phyloP scores from a whole-genome alignment of 2,329 filamentous ascomycete genomes.

The Colletotrichum sp. region DNA sequence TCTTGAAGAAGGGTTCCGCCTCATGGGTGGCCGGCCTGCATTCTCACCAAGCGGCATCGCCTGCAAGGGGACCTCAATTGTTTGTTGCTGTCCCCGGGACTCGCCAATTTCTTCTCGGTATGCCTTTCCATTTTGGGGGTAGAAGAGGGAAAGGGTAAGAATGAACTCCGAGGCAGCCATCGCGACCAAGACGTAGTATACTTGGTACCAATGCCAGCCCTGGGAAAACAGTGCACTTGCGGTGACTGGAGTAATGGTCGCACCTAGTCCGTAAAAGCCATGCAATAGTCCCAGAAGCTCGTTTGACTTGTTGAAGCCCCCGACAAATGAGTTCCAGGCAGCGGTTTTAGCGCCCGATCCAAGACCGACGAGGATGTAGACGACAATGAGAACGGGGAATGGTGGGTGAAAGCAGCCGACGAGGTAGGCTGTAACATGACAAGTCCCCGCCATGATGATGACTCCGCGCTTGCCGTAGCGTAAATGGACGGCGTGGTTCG shows the following conservation, averaged over 20 bases:
- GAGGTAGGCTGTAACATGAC: conserved; percentile 69
- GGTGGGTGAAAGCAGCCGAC: conserved; percentile 71
- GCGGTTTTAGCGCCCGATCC: conserved; percentile 38
- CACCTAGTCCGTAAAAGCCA: conserved; percentile 74
- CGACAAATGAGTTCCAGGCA: neutral
- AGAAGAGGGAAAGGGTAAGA: conserved; percentile 46
- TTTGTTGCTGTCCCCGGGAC: neutral
- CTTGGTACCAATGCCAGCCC: conserved; percentile 69
- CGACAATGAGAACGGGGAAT: conserved; percentile 68
- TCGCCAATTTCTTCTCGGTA: neutral
- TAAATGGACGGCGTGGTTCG: conserved; percentile 69
- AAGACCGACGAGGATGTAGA: conserved; percentile 70
- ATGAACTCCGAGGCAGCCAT: conserved; percentile 62
- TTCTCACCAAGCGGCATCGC: neutral
- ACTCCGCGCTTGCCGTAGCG: conserved; percentile 73
- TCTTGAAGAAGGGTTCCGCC: neutral
- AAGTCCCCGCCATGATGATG: conserved; percentile 66
- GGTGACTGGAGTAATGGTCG: conserved; percentile 70
- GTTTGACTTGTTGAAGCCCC: conserved; percentile 63
- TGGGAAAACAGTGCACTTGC: conserved; percentile 76
- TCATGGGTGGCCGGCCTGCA: neutral
- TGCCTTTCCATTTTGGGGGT: neutral
- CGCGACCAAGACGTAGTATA: conserved; percentile 72
- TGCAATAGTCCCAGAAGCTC: conserved; percentile 76
- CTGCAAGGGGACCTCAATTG: neutral